Evolutionary conservation across 345 rosid genomes (phyloP).

Genomic region (Camelina hispida): DNA sequence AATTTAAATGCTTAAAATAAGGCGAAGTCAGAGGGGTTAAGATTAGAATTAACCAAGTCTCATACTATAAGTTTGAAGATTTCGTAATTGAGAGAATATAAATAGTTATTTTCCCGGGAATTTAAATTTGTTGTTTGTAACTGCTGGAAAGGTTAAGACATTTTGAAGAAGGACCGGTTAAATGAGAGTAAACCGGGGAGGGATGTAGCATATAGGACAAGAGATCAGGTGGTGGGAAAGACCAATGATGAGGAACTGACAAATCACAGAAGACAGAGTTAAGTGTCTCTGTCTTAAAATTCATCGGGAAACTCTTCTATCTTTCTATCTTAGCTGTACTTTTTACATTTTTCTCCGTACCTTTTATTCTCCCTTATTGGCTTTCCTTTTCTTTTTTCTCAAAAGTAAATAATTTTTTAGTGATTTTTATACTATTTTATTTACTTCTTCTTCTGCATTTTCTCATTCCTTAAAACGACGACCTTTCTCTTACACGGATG

Average conservation of each 20-base stretch:
- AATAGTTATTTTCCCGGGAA: not conserved
- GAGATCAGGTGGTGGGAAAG: conserved; percentile 48
- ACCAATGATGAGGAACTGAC: conserved; percentile 49
- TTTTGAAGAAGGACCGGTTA: not conserved
- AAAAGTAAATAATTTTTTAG: not conserved
- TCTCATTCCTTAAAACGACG: too few relatives aligned
- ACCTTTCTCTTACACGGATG: too few relatives aligned
- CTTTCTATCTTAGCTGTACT: conserved; percentile 43
- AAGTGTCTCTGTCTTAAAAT: conserved; percentile 13
- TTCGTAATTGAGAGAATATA: not conserved
- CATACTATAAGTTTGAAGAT: not conserved
- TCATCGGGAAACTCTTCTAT: conserved; percentile 43
- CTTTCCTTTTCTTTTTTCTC: not conserved
- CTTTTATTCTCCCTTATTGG: conserved; percentile 33
- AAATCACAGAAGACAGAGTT: conserved; percentile 23
- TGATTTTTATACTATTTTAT: too few relatives aligned
- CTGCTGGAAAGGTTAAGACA: not conserved
- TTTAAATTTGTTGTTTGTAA: not conserved
- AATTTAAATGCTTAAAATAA: not conserved
- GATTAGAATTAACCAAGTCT: conserved; percentile 16
- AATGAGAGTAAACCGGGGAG: too few relatives aligned
- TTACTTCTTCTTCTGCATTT: too few relatives aligned
- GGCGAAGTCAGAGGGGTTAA: conserved; percentile 28
- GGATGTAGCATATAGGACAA: conserved; percentile 24
- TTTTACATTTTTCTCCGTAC: conserved; percentile 47